These are phyloP conservation scores for Colletotrichum tropicale DNA, from an alignment of 2,329 filamentous ascomycete species.

Conservation along the genomic window DNA sequence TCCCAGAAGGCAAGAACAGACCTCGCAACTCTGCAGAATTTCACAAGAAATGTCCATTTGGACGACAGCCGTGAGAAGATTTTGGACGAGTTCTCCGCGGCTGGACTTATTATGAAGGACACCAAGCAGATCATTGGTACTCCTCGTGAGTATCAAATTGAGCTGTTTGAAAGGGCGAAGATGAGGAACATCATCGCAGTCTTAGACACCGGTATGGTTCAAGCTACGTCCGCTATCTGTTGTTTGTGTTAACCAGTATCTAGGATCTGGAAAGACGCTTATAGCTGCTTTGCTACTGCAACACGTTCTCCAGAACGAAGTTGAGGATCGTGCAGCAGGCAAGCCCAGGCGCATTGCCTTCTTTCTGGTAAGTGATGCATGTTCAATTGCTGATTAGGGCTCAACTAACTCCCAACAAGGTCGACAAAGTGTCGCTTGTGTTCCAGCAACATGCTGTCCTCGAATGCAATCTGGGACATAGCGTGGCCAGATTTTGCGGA, in stretches of 20 bases:
- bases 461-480: conserved; percentile 78
- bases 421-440: conserved; percentile 87
- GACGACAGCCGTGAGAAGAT: conserved; percentile 28
- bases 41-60: conserved; percentile 40
- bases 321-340: conserved; percentile 69
- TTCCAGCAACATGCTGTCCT: conserved; percentile 89
- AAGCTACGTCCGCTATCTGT: not conserved
- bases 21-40: conserved; percentile 53
- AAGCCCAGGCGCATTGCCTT: conserved; percentile 73
- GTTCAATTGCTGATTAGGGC: not conserved
- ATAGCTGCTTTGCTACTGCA: conserved; percentile 87
- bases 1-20: conserved; percentile 53
- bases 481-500: conserved; percentile 71
- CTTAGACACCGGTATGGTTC: conserved; percentile 76
- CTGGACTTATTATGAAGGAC: conserved; percentile 36
- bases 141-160: conserved; percentile 88
- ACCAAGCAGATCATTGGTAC: conserved; percentile 69
- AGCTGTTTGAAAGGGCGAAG: conserved; percentile 89
- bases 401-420: conserved; percentile 41
- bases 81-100: conserved; percentile 32
- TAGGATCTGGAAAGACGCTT: conserved; percentile 92
- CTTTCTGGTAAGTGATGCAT: conserved; percentile 68
- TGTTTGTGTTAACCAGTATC: conserved; percentile 18
- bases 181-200: conserved; percentile 88
- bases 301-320: conserved; percentile 76